Base-by-base conservation (phyloP, 2,329 filamentous ascomycete species). In the Talaromyces sp. region DNA sequence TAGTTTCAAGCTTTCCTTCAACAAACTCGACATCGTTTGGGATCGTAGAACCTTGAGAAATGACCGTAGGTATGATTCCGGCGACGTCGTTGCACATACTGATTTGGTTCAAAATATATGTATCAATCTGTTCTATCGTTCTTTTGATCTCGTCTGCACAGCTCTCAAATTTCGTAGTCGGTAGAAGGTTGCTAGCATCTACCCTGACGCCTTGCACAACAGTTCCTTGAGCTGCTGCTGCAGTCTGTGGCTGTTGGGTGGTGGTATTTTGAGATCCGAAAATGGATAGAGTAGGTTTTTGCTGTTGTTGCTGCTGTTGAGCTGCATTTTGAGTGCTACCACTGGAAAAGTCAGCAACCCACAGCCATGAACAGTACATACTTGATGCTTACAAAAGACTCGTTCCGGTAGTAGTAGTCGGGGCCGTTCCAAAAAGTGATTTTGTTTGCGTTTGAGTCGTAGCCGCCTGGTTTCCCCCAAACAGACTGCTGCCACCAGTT, bases 81-180 rank as follows among this genome's bases (percentile, higher is more conserved):
- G 94, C 89, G 70, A 96, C 87, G 70, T 90, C 87, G 74, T 91
- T 89, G 77, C 90, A 89, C 66, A 81, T 77, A 66, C 85, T 84
- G 72, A 96, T 93, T 74, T 95, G 92, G 63, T 85, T 84, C 71
- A 92, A 87, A 71, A 99, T 94, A 69, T 89, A 87, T 65, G 86
- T 86, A 77, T 99, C 94, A 68, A 96, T 87, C 10, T 84, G 80
- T 68, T 91, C 87, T 68, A 99, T 91, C 70, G 92, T 82, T 68
- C 88, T 86, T 74, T 96, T 92, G 17, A 97, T 82, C 34, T 91
- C 88, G 70, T 94, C 90, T 67, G 91, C 88, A 31, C 97, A 88
- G 77, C 97, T 94, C 74, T 93, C 92, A 81, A 95, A 97, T 68
- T 95, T 91, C 3, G 93, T 97, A 0, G 93, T 96, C 17, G 91